Base-by-base conservation (phyloP, 345 rosid genomes). In the Linum lewisii region DNA sequence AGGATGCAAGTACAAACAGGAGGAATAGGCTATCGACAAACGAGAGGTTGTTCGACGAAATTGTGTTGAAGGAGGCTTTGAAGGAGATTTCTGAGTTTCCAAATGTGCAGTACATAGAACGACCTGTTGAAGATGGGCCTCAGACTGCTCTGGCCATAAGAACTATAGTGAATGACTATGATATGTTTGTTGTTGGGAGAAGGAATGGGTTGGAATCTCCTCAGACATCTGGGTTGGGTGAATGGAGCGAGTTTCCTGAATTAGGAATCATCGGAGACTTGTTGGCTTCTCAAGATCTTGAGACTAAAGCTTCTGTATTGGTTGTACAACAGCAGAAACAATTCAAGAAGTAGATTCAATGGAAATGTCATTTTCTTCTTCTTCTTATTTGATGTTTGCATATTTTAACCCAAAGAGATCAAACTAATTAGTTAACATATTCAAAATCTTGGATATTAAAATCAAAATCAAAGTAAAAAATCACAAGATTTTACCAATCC, bases 221-320 rank as follows among this genome's bases (percentile, higher is more conserved):
- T 9, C 67, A 44, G 38, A 45, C 60, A 3, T n/a, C 18, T 2
- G 67, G 67, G 19, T 24, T 56, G 2, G 34, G 7, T 6, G 67
- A 56, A 11, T 42, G 58, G 61, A 44, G 38, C 42, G 67, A 64
- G 14, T 64, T 22, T 37, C 54, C 67, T 13, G 61, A 64, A 45
- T 38, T 47, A n/a, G 67, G 67, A 9, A 26, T 24, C 1, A 3
- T 56, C n/a, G 67, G 67, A 19, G 60, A 56, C 23, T 16, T 64
- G 13, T 60, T 56, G 44, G 61, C 61, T 5, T 55, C 61, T 15
- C n/a, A 37, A 10, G 61, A 64, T 11, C 3, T 15, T 1, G 7
- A 42, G 13, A 44, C 26, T 8, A 56, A 34, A 55, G 54, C 38
- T 34, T 24, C 26, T 8, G 54, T 56, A 6, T 20, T 64, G 44